A percentile compares a stretch with the other conserved stretches of the same genome.
Conservation (phyloP, 1,284 basidiomycete species). For the Ceratobasidium sp. region DNA sequence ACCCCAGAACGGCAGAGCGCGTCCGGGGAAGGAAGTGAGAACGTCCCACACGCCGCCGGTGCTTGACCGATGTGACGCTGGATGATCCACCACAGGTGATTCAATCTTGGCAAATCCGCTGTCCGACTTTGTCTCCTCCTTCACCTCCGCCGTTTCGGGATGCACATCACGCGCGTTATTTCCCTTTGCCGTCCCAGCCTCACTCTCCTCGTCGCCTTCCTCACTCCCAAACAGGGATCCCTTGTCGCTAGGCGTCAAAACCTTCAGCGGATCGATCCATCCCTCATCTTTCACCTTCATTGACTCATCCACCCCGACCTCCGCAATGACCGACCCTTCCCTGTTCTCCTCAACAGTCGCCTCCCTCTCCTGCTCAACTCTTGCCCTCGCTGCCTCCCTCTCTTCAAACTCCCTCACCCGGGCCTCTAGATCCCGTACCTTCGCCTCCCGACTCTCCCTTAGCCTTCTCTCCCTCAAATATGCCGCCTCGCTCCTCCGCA, state of each 20-base stretch:
- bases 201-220: slow-evolving; percentile 3
- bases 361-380: background rate
- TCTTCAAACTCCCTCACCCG: slow-evolving; percentile 8
- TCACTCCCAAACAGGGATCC: slow-evolving; percentile 16
- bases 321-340: background rate
- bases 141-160: background rate
- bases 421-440: slow-evolving; percentile 15
- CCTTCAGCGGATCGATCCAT: slow-evolving; percentile 9
- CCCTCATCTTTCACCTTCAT: background rate
- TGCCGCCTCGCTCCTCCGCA: slow-evolving; percentile 23
- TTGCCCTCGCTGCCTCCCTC: background rate
- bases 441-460: slow-evolving; percentile 13
- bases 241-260: slow-evolving; percentile 8
- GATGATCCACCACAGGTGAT: background rate
- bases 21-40: background rate
- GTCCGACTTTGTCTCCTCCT: background rate
- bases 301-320: background rate
- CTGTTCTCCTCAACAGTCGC: background rate
- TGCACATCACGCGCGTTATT: no score
- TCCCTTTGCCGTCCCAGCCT: background rate
- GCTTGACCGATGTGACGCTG: slow-evolving; percentile 1
- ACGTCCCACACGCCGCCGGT: slow-evolving; percentile 20
- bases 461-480: slow-evolving; percentile 31
- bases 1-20: slow-evolving; percentile 28
- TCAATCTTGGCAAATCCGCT: background rate